Conservation (phyloP, 768 basidiomycete species). For the Nidularia pulvinata region DNA sequence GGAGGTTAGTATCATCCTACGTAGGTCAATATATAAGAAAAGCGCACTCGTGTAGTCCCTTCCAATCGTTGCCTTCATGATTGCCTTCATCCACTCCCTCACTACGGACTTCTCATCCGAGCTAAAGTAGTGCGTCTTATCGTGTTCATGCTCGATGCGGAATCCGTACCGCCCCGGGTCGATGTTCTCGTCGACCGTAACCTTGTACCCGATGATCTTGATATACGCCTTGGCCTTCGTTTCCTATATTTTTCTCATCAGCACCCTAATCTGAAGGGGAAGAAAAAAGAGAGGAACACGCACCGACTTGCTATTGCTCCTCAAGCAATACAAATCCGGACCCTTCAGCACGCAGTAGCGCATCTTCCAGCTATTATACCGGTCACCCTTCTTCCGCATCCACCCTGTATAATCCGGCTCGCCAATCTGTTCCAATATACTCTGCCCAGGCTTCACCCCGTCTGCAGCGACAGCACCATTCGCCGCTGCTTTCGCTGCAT, state of each 20-base stretch:
- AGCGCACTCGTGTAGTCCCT: conserved; percentile 87
- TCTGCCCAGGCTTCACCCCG: conserved; percentile 56
- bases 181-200: conserved; percentile 89
- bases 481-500: conserved; percentile 6
- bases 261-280: neutral
- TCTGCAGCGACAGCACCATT: conserved; percentile 5
- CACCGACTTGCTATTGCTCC: conserved; percentile 65
- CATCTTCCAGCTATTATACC: conserved; percentile 91
- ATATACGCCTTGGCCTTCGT: conserved; percentile 97
- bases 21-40: neutral
- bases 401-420: conserved; percentile 88
- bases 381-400: conserved; percentile 95
- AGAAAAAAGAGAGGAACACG: conserved; percentile 16
- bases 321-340: conserved; percentile 85
- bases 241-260: conserved; percentile 50
- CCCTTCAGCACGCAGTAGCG: conserved; percentile 95
- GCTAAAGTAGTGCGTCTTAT: conserved; percentile 90
- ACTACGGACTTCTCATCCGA: conserved; percentile 84
- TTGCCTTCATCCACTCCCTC: conserved; percentile 99
- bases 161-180: conserved; percentile 95
- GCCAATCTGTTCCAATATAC: conserved; percentile 90
- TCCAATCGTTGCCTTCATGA: conserved; percentile 98
- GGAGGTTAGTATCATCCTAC: neutral
- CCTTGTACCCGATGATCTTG: conserved; percentile 89
- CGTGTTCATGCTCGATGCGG: conserved; percentile 86